Percentiles rank a stretch among this genome's conserved stretches.
Evolutionary conservation across 1,139 yeast genomes (phyloP).

Genomic region (Magnusiomyces tetraspermus): DNA sequence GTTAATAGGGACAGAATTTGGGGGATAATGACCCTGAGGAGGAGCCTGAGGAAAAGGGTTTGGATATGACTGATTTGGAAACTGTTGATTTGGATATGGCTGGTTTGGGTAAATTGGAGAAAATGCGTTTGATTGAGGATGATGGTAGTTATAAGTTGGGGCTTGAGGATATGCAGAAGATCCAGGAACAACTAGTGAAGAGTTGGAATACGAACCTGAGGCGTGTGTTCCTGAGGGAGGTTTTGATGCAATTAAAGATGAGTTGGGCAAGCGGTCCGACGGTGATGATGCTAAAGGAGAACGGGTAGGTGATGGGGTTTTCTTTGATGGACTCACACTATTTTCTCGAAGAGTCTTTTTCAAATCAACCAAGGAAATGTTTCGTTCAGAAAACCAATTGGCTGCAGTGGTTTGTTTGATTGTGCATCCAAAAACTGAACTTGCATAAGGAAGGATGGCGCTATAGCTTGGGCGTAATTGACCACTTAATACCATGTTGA

Average conservation of each 20-base stretch:
- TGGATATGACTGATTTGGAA: too few species aligned
- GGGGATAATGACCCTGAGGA: not conserved
- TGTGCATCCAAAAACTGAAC: not conserved
- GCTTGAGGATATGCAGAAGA: not conserved
- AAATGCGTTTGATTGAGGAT: not conserved
- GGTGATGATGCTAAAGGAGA: not conserved
- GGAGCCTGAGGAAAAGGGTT: not conserved
- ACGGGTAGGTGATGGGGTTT: not conserved
- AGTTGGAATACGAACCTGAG: too few species aligned
- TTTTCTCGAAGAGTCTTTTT: not conserved
- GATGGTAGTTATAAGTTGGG: not conserved
- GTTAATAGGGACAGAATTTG: not conserved
- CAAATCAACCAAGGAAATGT: not conserved
- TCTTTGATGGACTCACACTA: not conserved
- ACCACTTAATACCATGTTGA: not conserved
- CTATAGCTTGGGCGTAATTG: not conserved
- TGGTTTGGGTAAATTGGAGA: not conserved
- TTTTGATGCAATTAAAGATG: too few species aligned
- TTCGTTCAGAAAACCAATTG: not conserved
- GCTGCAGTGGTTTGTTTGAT: not conserved
- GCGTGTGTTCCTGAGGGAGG: too few species aligned
- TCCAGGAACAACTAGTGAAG: too few species aligned
- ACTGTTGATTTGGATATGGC: not conserved
- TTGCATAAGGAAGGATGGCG: not conserved
- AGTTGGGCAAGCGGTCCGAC: too few species aligned